A percentile compares a stretch with the other conserved stretches of the same genome.
These are phyloP conservation scores for Domatiomyces globalis DNA, from an alignment of 2,329 filamentous ascomycete species.

Conservation along the genomic window DNA sequence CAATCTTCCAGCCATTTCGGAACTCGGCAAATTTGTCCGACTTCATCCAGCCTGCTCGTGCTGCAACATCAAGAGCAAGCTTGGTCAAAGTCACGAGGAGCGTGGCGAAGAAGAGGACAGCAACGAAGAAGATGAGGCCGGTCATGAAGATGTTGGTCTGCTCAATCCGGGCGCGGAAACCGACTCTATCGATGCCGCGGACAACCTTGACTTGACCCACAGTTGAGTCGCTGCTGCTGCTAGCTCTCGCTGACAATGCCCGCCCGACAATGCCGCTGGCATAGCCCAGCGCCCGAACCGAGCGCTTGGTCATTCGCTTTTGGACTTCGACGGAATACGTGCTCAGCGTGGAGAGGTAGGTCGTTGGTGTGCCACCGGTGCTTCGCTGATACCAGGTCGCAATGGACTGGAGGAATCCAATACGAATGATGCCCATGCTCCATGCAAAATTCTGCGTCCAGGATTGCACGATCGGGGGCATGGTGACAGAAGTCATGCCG, in stretches of 20 bases:
- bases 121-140: slow-evolving; percentile 72
- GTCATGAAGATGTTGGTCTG: slow-evolving; percentile 88
- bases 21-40: slow-evolving; percentile 81
- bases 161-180: slow-evolving; percentile 74
- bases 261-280: slow-evolving; percentile 7
- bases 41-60: slow-evolving; percentile 64
- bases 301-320: slow-evolving; percentile 36
- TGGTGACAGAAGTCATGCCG: slow-evolving; percentile 63
- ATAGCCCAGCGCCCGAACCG: slow-evolving; percentile 25
- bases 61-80: slow-evolving; percentile 59
- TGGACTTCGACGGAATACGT: slow-evolving; percentile 72
- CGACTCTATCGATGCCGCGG: slow-evolving; percentile 75
- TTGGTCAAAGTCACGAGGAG: slow-evolving; percentile 67
- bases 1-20: slow-evolving; percentile 82
- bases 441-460: slow-evolving; percentile 98
- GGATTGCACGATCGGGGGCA: slow-evolving; percentile 75
- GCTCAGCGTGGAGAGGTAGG: slow-evolving; percentile 58
- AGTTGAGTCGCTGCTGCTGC: slow-evolving; percentile 25
- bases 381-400: slow-evolving; percentile 93
- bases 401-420: slow-evolving; percentile 75
- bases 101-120: slow-evolving; percentile 64
- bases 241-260: slow-evolving; percentile 39
- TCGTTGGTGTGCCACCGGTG: slow-evolving; percentile 73
- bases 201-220: slow-evolving; percentile 43
- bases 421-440: slow-evolving; percentile 88